phyloP scores from a whole-genome alignment of 2,329 filamentous ascomycete genomes.

The Acephala macrosclerotiorum region DNA sequence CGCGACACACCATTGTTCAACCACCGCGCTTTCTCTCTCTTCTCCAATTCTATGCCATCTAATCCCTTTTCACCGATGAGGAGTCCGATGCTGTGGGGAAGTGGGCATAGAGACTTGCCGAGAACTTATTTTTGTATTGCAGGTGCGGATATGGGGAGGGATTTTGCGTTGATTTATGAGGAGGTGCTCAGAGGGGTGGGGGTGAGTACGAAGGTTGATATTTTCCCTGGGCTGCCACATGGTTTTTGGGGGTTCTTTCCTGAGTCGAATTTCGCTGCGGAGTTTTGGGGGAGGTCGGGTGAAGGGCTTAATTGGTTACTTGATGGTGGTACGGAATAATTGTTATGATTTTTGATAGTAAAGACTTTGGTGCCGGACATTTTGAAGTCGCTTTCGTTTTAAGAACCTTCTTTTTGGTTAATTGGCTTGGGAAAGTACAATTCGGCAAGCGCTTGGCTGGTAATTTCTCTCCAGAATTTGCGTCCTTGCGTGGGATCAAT shows the following conservation, averaged over 20 bases:
- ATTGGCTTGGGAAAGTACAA: too few species aligned
- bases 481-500: too few species aligned
- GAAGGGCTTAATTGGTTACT: not conserved
- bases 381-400: too few species aligned
- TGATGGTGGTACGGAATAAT: too few species aligned
- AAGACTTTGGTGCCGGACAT: too few species aligned
- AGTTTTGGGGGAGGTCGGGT: conserved; percentile 21
- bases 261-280: conserved; percentile 28
- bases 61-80: not conserved
- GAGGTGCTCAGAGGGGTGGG: conserved; percentile 51
- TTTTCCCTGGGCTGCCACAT: conserved; percentile 42
- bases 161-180: conserved; percentile 61
- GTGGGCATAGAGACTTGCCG: conserved; percentile 47
- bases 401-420: too few species aligned
- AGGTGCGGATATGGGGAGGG: conserved; percentile 58
- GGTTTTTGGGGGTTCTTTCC: conserved; percentile 39
- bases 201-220: conserved; percentile 36
- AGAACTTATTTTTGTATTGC: conserved; percentile 57
- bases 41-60: not conserved
- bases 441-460: too few species aligned
- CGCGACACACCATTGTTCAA: not conserved
- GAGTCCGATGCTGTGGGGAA: conserved; percentile 13
- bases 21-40: not conserved
- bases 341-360: too few species aligned
- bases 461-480: too few species aligned